Evolutionary conservation across 306 rosid genomes (phyloP).

Genomic region (Quercus aquifolioides): DNA sequence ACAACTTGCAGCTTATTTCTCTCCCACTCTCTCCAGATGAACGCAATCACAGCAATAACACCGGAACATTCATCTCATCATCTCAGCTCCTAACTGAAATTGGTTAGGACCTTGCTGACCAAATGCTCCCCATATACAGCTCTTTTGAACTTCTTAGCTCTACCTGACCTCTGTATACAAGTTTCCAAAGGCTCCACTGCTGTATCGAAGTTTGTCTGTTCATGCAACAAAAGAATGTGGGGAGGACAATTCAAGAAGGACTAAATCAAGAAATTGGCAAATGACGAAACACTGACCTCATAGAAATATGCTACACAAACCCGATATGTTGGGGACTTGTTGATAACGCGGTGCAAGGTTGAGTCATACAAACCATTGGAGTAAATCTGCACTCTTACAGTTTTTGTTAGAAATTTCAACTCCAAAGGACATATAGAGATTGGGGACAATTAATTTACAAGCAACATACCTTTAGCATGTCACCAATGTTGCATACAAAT

Average conservation of each 20-base stretch:
- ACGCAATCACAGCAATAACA: no score
- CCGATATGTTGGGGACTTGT: constrained; percentile 59
- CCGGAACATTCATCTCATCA: no score
- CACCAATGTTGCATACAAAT: constrained; percentile 89
- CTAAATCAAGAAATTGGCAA: not conserved
- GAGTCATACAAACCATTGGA: constrained; percentile 88
- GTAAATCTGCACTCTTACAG: constrained; percentile 58
- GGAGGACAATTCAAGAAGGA: not conserved
- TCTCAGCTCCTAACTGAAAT: constrained; percentile 33
- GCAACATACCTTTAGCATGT: constrained; percentile 78
- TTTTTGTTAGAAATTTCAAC: constrained; percentile 3
- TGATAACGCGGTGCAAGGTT: constrained; percentile 80
- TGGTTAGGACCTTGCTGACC: constrained; percentile 61
- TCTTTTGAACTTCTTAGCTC: constrained; percentile 48
- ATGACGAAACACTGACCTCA: constrained; percentile 50
- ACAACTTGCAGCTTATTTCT: no score
- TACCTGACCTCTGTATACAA: constrained; percentile 46
- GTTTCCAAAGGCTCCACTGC: constrained; percentile 81
- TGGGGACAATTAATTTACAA: not conserved
- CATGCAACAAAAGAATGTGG: constrained; percentile 9
- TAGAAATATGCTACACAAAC: constrained; percentile 80
- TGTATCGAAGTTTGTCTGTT: constrained; percentile 84
- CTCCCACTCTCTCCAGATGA: no score
- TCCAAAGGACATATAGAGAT: not conserved
- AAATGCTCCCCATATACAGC: constrained; percentile 87